Evolutionary conservation across 1,284 basidiomycete genomes (phyloP), one percentile per base, ranked within the genome.

Genomic region (Flammula alnicola): DNA sequence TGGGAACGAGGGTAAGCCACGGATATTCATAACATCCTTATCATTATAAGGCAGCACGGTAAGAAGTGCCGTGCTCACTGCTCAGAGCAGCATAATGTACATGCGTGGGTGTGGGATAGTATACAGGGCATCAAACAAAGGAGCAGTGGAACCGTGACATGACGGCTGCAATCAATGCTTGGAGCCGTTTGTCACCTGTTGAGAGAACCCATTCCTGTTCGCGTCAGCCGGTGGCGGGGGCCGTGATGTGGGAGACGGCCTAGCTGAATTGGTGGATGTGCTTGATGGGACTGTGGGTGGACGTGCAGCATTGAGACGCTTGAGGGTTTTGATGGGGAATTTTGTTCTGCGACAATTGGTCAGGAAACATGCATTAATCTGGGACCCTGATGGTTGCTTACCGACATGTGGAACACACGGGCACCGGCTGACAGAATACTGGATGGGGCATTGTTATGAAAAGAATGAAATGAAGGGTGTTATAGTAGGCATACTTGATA

Each of bases 341-440:
- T 93, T 93, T n/a, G 93, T 95, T 58, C 91, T 93, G 63, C 31
- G 53, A 26, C 41, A 36, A 9, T 32, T 51, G 19, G 46, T 49
- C 31, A 35, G 38, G 40, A 35, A 50, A 46, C 51, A 37, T 50
- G 43, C 35, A 44, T 48, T 23, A 27, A 47, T 31, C 22, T 61
- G 70, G 57, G 14, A 35, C 36, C 19, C 32, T 37, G 68, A 39
- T 10, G 38, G 41, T 29, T 14, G 43, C 83, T 61, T 64, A 86
- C 91, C 91, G 83, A 75, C 95, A 98, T 23, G 95, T 97, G 22
- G 88, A 88, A 64, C 95, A 98, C 14, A 95, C 90, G 0, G 93
- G 91, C n/a, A 92, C 82, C 1, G 94, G 93, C 58, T 91, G 84
- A 64, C 94, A 97, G 69, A 95, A 97, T 62, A 95, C 92, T 94